Base-by-base conservation (phyloP, 2,329 filamentous ascomycete species). In the Aspergillus awamori region DNA sequence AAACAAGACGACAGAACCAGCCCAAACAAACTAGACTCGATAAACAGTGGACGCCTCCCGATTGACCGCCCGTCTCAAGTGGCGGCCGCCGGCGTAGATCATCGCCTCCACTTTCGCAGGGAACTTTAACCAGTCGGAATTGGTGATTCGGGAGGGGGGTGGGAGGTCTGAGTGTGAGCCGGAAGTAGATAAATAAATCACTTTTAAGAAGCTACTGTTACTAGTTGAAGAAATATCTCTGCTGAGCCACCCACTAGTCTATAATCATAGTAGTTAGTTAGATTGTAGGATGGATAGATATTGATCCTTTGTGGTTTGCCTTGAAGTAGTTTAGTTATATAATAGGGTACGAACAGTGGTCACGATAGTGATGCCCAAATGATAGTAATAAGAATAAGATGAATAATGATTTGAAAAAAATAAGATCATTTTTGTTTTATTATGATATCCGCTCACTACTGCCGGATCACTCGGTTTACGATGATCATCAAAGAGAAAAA, bases 21-120 rank as follows among this genome's bases (percentile, higher is more conserved):
- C 28, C 28, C 28, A 30, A 30, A 30, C 41, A 24, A 36, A 36
- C 33, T 36, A 20, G 20, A 20, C 20, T 20, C 20, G 20, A 20
- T 20, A 6, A 36, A 36, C 33, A 15, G 33, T 36, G 33, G 13
- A 36, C 33, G 33, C 33, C 33, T 36, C 33, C 41, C 20, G 41
- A 45, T 49, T 49, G 45, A 49, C 45, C 45, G 45, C 45, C 45
- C 45, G 45, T 49, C 45, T 49, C 26, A 30, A 36, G 47, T 51
- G 47, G 47, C 47, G 47, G 33, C 33, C 47, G 47, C 47, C 47
- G 26, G 47, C 47, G 47, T 51, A 51, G 47, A 51, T 51, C 47
- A 51, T 51, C 26, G 47, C 47, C 47, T 51, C 47, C 47, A 51
- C 47, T 45, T 22, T 24, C 20, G n/a, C 41, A 45, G 22, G 47